Evolutionary conservation across 1,284 basidiomycete genomes (phyloP).

Genomic region (Rhodotorula sp.): DNA sequence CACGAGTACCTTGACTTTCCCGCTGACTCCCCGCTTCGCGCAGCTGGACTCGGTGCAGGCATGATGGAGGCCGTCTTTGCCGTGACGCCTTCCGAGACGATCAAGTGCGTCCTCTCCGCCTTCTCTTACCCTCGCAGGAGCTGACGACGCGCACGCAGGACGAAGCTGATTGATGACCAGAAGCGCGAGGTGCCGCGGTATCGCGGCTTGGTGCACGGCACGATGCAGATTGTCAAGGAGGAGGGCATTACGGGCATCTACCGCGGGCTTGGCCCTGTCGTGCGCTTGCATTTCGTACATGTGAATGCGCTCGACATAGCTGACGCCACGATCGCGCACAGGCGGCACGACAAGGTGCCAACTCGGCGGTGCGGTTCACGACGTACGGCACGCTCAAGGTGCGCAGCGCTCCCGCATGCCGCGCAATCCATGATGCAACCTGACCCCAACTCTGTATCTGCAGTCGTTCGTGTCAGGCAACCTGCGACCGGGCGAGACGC

Average conservation of each 20-base stretch:
- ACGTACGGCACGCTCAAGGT: constrained; percentile 86
- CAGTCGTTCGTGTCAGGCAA: constrained; percentile 80
- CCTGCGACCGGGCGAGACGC: constrained; percentile 74
- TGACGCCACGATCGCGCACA: background rate
- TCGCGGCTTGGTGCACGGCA: constrained; percentile 84
- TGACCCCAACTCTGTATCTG: too few relatives aligned
- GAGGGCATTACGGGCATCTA: constrained; percentile 82
- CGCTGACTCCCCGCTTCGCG: constrained; percentile 3
- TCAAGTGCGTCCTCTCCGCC: constrained; percentile 66
- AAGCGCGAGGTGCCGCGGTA: constrained; percentile 81
- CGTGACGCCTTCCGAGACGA: constrained; percentile 96
- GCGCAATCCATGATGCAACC: too few relatives aligned
- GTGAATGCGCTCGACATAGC: constrained; percentile 51
- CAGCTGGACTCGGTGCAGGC: constrained; percentile 90
- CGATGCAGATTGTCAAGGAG: constrained; percentile 73
- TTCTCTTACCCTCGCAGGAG: background rate
- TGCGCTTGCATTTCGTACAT: constrained; percentile 53
- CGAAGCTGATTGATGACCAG: constrained; percentile 96
- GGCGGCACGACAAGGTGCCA: constrained; percentile 93
- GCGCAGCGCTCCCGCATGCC: background rate
- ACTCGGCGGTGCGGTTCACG: constrained; percentile 95
- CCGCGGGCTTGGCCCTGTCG: constrained; percentile 89
- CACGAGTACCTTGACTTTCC: background rate
- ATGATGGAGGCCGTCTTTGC: constrained; percentile 92
- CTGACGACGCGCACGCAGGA: constrained; percentile 59